A percentile compares a stretch with the other conserved stretches of the same genome.
Evolutionary conservation across 257 asterid species (phyloP).

Genomic region (Cinchona pubescens): DNA sequence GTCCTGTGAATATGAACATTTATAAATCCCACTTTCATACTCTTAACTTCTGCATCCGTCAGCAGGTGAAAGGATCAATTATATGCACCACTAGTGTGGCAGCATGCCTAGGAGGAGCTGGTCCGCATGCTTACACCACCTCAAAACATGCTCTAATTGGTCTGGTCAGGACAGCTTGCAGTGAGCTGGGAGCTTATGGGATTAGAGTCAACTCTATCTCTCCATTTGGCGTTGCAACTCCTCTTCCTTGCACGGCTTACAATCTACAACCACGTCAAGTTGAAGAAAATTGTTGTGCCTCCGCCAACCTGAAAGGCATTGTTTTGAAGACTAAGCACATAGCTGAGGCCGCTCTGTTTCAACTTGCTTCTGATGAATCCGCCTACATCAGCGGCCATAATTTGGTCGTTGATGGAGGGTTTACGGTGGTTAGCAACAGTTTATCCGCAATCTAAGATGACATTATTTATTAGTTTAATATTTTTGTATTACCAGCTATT

Average conservation of each 20-base stretch:
- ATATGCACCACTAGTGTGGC: constrained; percentile 65
- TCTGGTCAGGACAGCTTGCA: constrained; percentile 43
- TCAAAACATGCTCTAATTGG: constrained; percentile 66
- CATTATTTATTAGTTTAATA: no score
- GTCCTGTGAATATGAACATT: no score
- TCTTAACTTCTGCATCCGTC: no score
- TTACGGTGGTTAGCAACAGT: no score
- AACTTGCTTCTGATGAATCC: constrained; percentile 68
- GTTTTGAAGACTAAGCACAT: constrained; percentile 42
- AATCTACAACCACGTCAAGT: constrained; percentile 28
- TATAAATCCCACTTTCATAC: no score
- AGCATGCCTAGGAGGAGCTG: constrained; percentile 46
- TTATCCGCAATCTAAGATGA: no score
- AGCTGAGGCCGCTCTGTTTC: constrained; percentile 52
- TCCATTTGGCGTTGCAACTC: constrained; percentile 63
- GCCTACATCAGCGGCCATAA: constrained; percentile 65
- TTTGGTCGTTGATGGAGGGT: constrained; percentile 65
- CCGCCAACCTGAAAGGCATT: constrained; percentile 45
- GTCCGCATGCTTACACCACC: constrained; percentile 52
- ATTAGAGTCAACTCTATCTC: constrained; percentile 57
- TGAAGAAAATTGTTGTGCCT: constrained; percentile 24
- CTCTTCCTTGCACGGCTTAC: constrained; percentile 38
- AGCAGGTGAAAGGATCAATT: constrained; percentile 40
- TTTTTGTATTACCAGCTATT: no score
- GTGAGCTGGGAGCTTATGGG: constrained; percentile 57